Conservation (phyloP, 2,329 filamentous ascomycete species). For the Alternaria infectoria region DNA sequence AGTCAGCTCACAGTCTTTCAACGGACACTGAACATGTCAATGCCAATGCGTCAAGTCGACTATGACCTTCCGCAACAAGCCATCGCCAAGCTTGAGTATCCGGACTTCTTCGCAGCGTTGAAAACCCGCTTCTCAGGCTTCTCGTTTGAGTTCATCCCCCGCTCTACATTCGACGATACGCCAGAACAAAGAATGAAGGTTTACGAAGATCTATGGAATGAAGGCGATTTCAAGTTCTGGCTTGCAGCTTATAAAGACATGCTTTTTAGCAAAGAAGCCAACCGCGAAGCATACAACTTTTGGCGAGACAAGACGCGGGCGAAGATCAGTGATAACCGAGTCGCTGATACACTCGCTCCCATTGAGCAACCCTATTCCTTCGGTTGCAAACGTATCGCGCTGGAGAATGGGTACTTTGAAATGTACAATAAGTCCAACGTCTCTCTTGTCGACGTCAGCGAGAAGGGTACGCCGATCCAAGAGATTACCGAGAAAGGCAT, state of each 20-base stretch:
- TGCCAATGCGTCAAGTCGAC: slow-evolving; percentile 31
- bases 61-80: slow-evolving; percentile 53
- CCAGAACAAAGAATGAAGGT: slow-evolving; percentile 18
- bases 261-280: slow-evolving; percentile 45
- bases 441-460: slow-evolving; percentile 51
- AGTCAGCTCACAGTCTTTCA: slow-evolving; percentile 64
- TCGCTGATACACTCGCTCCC: slow-evolving; percentile 51
- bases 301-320: slow-evolving; percentile 50
- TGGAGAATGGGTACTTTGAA: slow-evolving; percentile 46
- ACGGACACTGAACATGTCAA: slow-evolving; percentile 58
- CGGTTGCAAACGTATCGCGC: slow-evolving; percentile 29
- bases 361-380: slow-evolving; percentile 37
- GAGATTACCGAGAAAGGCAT: slow-evolving; percentile 57
- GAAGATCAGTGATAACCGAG: slow-evolving; percentile 44
- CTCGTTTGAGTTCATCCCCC: slow-evolving; percentile 25
- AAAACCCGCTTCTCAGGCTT: slow-evolving; percentile 24
- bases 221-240: slow-evolving; percentile 33
- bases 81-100: slow-evolving; percentile 35
- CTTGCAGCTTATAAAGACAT: slow-evolving; percentile 43
- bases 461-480: slow-evolving; percentile 50
- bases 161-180: slow-evolving; percentile 26
- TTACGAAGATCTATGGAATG: slow-evolving; percentile 28
- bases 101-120: slow-evolving; percentile 12
- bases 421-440: slow-evolving; percentile 54
- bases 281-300: slow-evolving; percentile 52